Conservation (phyloP, 106 monocot species). For the Agapanthus africanus region DNA sequence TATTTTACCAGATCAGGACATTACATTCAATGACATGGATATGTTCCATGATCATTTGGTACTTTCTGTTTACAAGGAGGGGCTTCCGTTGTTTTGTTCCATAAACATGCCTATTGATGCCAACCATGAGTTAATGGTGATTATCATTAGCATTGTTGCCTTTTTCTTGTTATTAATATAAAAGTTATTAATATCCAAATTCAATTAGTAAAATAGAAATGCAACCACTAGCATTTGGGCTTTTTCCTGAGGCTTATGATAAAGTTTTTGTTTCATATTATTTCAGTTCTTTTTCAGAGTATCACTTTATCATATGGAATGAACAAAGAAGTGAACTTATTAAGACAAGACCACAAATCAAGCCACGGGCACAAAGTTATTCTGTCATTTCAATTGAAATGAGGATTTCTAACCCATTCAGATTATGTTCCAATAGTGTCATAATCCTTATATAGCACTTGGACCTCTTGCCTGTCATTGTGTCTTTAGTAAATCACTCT, state of each 20-base stretch:
- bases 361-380: background rate
- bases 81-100: slow-evolving; percentile 69
- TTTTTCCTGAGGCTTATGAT: background rate
- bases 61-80: slow-evolving; percentile 55
- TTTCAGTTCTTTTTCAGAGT: no score
- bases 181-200: background rate
- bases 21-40: slow-evolving; percentile 74
- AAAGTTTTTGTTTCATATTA: no score
- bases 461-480: no score
- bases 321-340: background rate
- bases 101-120: slow-evolving; percentile 60
- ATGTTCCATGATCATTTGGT: slow-evolving; percentile 79
- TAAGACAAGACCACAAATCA: background rate
- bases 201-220: background rate
- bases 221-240: background rate
- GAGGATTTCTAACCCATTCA: background rate
- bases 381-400: background rate
- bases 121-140: slow-evolving; percentile 35
- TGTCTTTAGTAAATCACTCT: no score
- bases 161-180: background rate
- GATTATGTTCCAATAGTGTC: background rate
- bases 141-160: background rate
- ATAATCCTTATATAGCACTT: no score
- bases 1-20: slow-evolving; percentile 44
- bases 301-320: no score